These are phyloP conservation scores for Metarhizium brunneum DNA, from an alignment of 2,329 filamentous ascomycete species.

Conservation along the genomic window DNA sequence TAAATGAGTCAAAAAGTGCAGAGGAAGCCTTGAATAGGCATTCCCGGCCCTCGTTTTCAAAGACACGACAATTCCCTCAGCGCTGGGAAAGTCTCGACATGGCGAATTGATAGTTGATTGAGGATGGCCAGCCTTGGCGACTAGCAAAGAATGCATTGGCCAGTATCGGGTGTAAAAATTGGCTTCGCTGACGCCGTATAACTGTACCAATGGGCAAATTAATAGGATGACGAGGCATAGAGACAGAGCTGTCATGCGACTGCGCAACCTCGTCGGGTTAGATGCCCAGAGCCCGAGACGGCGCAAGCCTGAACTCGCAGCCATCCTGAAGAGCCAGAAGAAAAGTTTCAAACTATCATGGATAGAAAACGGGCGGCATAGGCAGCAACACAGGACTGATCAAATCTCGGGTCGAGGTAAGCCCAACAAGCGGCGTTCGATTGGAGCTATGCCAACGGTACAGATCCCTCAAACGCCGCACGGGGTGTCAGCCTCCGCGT, in stretches of 20 bases:
- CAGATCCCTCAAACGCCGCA: too few species aligned
- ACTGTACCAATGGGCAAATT: not conserved
- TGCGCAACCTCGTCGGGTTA: not conserved
- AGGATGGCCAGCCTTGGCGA: slow-evolving; percentile 21
- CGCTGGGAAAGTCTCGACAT: slow-evolving; percentile 33
- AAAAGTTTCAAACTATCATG: not conserved
- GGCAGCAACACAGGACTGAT: too few species aligned
- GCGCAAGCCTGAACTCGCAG: not conserved
- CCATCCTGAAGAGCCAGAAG: not conserved
- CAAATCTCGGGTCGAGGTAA: too few species aligned
- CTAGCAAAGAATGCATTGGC: slow-evolving; percentile 12
- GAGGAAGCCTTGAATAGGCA: slow-evolving; percentile 42
- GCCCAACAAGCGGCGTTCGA: too few species aligned
- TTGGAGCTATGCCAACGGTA: too few species aligned
- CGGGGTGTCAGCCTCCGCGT: too few species aligned
- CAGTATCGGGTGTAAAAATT: slow-evolving; percentile 20
- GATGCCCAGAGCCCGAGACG: not conserved
- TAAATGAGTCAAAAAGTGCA: slow-evolving; percentile 44
- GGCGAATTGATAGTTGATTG: slow-evolving; percentile 26
- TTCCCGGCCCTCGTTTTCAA: slow-evolving; percentile 53
- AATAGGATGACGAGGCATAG: not conserved
- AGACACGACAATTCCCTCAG: slow-evolving; percentile 37
- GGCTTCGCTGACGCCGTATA: not conserved
- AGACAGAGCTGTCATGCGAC: not conserved
- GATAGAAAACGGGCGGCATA: not conserved